Evolutionary conservation across 192 early-diverging fungal genomes (phyloP), one percentile per base, ranked within the genome.

Genomic region (Coemansia sp.): DNA sequence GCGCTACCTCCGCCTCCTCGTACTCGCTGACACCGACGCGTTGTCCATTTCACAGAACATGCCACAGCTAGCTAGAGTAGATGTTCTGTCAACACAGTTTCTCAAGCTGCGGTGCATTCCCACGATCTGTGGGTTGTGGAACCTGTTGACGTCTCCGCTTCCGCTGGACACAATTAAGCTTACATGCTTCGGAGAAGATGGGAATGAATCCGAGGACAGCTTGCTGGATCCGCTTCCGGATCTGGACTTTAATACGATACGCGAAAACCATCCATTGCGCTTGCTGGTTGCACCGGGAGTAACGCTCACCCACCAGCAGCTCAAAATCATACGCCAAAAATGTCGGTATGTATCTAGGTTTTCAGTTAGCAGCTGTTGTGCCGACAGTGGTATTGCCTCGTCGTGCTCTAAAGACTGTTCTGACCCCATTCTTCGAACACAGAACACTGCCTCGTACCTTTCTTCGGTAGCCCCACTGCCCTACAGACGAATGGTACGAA

Each of bases 91-190:
- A 0, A 54, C 37, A 20, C 55, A 62, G 6, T 10, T 20, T 0
- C 38, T 66, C 25, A 37, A 14, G 13, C 20, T 37, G 34, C 27
- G 52, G 6, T 25, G 64, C 48, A 23, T 63, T 29, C 40, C 45
- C 8, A 62, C 62, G 5, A 50, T 40, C 1, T 22, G 25, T 37
- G 73, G 67, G 2, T 25, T 76, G 19, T 63, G 59, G 56, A 53
- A 66, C 15, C 57, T 76, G 42, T 34, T 76, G 33, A 33, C 64
- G 11, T 60, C 69, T 19, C 19, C 62, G 22, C 34, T 52, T 22
- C 50, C 59, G 27, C 59, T 72, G 2, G 7, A 29, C 15, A 38
- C 53, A 0, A 22, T 72, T 27, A 55, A 45, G 5, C 33, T 65
- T 20, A 38, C 58, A 22, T 72, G 58, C 17, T 15, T 50, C 2